Conservation (phyloP, 345 rosid genomes). For the Boechera stricta region DNA sequence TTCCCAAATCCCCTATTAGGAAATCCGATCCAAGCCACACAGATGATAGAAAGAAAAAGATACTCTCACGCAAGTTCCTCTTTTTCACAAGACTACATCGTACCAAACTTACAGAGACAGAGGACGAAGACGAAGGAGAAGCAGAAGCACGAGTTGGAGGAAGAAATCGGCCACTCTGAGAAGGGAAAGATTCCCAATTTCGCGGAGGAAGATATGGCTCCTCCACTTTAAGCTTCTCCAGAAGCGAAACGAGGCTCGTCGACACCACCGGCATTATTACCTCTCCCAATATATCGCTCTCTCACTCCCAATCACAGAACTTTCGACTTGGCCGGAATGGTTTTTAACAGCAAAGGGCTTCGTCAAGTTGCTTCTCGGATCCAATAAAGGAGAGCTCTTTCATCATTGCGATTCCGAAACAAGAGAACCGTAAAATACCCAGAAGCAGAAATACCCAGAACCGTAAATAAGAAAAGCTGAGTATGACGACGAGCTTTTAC, state of each 20-base stretch:
- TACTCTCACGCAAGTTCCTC: conserved; percentile 13
- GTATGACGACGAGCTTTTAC: neutral
- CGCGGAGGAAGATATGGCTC: conserved; percentile 85
- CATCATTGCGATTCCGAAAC: neutral
- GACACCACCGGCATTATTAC: conserved; percentile 55
- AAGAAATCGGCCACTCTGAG: conserved; percentile 50
- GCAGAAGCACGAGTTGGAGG: conserved; percentile 36
- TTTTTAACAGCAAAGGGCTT: neutral
- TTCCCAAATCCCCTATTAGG: conserved; percentile 24
- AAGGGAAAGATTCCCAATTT: conserved; percentile 82
- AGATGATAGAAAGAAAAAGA: neutral
- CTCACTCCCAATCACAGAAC: neutral
- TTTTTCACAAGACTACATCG: neutral
- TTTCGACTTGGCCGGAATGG: neutral
- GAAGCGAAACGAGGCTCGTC: conserved; percentile 60
- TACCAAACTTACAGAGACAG: conserved; percentile 68
- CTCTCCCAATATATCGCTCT: neutral
- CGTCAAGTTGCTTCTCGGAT: neutral
- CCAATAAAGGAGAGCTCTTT: neutral
- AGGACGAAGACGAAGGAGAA: conserved; percentile 51
- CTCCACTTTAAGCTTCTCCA: conserved; percentile 71
- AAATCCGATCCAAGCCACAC: neutral
- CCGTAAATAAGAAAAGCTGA: neutral
- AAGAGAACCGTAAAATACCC: neutral
- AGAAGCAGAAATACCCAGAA: neutral